phyloP scores from a whole-genome alignment of 1,284 basidiomycete genomes.

The Cryptococcus sp. region DNA sequence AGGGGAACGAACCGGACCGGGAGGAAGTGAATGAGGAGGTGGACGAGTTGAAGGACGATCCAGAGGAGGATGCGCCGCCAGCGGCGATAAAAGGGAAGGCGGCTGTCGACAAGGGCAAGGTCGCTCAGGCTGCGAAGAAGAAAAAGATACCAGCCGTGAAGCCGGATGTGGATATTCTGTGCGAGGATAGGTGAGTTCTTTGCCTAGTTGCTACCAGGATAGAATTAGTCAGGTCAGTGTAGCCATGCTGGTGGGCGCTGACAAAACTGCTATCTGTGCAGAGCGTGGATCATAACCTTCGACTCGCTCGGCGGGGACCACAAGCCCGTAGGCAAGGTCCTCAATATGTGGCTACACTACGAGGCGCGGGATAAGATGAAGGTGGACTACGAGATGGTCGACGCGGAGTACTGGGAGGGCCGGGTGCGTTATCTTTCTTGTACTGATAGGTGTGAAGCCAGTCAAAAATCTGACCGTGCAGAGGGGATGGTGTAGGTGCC shows the following conservation, averaged over 20 bases:
- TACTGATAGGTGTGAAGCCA: conserved; percentile 40
- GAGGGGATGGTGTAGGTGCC: conserved; percentile 47
- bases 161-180: conserved; percentile 18
- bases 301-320: conserved; percentile 80
- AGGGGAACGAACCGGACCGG: no score
- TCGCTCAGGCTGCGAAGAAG: conserved; percentile 1
- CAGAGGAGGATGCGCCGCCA: conserved; percentile 1
- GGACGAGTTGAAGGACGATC: not conserved
- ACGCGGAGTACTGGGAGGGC: conserved; percentile 36
- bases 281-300: conserved; percentile 75
- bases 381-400: conserved; percentile 49
- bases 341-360: conserved; percentile 66
- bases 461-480: conserved; percentile 34
- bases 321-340: conserved; percentile 58
- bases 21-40: no score
- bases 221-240: not conserved
- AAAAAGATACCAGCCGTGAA: conserved; percentile 1
- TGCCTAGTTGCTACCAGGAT: not conserved
- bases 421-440: conserved; percentile 17
- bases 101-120: conserved; percentile 2
- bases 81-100: no score
- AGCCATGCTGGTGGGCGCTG: not conserved
- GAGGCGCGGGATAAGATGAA: conserved; percentile 78
- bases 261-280: conserved; percentile 33
- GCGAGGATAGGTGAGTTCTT: conserved; percentile 25